Evolutionary conservation across 805 yeast species (phyloP).

Genomic region (Metschnikowia matae): DNA sequence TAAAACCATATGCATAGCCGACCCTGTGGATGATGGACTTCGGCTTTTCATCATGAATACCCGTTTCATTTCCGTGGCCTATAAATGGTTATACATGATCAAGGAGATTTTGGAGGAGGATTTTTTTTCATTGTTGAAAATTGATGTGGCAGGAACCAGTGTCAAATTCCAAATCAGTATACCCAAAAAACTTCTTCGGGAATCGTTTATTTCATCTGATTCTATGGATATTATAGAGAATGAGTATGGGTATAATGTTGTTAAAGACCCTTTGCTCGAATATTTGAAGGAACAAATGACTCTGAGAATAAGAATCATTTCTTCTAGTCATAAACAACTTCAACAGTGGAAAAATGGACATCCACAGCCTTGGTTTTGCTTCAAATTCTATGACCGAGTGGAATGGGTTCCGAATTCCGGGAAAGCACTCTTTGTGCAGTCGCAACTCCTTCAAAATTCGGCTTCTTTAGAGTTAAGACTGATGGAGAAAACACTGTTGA

Average conservation of each 20-base stretch:
- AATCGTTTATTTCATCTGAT: conserved; percentile 8
- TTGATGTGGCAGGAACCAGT: conserved; percentile 46
- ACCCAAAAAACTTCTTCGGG: conserved; percentile 28
- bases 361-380: conserved; percentile 45
- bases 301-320: neutral
- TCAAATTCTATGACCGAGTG: conserved; percentile 67
- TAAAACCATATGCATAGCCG: conserved; percentile 57
- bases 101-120: conserved; percentile 41
- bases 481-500: neutral
- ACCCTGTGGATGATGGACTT: conserved; percentile 21
- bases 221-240: conserved; percentile 10
- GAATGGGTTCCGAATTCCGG: conserved; percentile 44
- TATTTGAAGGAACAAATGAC: conserved; percentile 36
- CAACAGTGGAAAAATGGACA: conserved; percentile 19
- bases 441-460: conserved; percentile 34
- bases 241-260: conserved; percentile 24
- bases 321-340: neutral
- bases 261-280: conserved; percentile 28
- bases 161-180: conserved; percentile 42
- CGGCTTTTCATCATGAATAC: conserved; percentile 53
- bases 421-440: conserved; percentile 25
- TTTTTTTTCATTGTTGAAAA: conserved; percentile 23
- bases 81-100: conserved; percentile 63
- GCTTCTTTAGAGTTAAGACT: conserved; percentile 57
- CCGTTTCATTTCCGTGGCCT: conserved; percentile 48